Evolutionary conservation across 1,284 basidiomycete genomes (phyloP).

Genomic region (Prillingera fragicola): DNA sequence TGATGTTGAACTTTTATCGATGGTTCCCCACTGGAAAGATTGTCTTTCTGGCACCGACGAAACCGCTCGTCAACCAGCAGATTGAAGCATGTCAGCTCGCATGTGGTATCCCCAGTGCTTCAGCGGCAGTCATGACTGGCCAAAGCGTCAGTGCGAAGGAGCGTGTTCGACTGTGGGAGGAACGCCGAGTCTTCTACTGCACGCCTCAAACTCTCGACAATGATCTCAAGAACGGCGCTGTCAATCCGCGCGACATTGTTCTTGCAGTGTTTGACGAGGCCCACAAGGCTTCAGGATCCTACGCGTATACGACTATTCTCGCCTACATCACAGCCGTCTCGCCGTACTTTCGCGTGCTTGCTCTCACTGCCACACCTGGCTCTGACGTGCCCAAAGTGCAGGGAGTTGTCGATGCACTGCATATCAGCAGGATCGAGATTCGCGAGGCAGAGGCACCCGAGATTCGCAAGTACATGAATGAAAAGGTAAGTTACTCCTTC

Average conservation of each 20-base stretch:
- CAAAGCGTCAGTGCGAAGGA: constrained; percentile 47
- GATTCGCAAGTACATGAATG: constrained; percentile 76
- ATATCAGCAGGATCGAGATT: constrained; percentile 94
- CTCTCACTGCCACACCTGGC: constrained; percentile 93
- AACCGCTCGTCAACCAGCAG: constrained; percentile 92
- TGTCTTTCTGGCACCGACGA: constrained; percentile 91
- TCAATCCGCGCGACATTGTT: constrained; percentile 68
- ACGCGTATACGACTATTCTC: constrained; percentile 85
- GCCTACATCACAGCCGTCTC: constrained; percentile 89
- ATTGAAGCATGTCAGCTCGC: constrained; percentile 86
- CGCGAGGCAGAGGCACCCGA: constrained; percentile 88
- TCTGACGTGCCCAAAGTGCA: constrained; percentile 81
- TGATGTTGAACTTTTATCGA: constrained; percentile 89
- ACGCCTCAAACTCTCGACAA: constrained; percentile 95
- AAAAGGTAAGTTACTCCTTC: constrained; percentile 60
- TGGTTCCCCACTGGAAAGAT: constrained; percentile 94
- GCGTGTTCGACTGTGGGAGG: constrained; percentile 54
- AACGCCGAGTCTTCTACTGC: constrained; percentile 93
- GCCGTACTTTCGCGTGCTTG: constrained; percentile 86
- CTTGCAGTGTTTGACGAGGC: constrained; percentile 78
- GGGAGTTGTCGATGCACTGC: constrained; percentile 84
- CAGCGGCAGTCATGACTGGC: constrained; percentile 85
- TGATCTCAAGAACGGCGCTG: constrained; percentile 67
- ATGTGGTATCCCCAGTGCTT: constrained; percentile 85
- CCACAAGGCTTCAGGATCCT: constrained; percentile 86